phyloP scores from a whole-genome alignment of 1,139 yeast species.

The Kodamaea alishanica region DNA sequence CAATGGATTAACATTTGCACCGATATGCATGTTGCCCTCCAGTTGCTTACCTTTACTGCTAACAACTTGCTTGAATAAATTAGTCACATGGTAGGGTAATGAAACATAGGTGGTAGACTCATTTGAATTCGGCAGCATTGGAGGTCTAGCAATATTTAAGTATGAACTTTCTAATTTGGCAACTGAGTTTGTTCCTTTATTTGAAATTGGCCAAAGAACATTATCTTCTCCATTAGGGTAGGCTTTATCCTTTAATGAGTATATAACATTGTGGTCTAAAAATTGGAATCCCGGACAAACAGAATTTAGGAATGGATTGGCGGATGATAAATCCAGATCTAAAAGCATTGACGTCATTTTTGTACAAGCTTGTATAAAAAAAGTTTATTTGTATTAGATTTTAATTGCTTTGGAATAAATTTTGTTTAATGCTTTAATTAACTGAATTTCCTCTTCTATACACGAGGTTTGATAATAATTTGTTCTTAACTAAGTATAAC shows the following conservation, averaged over 20 bases:
- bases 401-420: too few species aligned
- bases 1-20: constrained; percentile 53
- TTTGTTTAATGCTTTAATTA: too few species aligned
- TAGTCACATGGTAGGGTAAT: constrained; percentile 39
- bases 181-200: constrained; percentile 18
- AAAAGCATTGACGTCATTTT: neutral
- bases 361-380: neutral
- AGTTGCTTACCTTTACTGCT: constrained; percentile 28
- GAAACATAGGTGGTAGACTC: constrained; percentile 46
- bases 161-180: constrained; percentile 28
- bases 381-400: neutral
- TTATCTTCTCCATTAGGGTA: constrained; percentile 9
- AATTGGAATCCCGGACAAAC: constrained; percentile 38
- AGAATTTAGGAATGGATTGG: constrained; percentile 31
- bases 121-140: constrained; percentile 23
- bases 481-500: too few species aligned
- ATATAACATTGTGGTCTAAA: constrained; percentile 36
- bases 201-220: constrained; percentile 36
- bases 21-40: constrained; percentile 52
- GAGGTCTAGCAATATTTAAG: constrained; percentile 40
- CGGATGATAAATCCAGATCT: constrained; percentile 20
- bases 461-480: too few species aligned
- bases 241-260: constrained; percentile 18
- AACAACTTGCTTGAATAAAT: constrained; percentile 28
- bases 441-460: too few species aligned